Evolutionary conservation across 768 basidiomycete species (phyloP).

Genomic region (Tulasnella sp.): DNA sequence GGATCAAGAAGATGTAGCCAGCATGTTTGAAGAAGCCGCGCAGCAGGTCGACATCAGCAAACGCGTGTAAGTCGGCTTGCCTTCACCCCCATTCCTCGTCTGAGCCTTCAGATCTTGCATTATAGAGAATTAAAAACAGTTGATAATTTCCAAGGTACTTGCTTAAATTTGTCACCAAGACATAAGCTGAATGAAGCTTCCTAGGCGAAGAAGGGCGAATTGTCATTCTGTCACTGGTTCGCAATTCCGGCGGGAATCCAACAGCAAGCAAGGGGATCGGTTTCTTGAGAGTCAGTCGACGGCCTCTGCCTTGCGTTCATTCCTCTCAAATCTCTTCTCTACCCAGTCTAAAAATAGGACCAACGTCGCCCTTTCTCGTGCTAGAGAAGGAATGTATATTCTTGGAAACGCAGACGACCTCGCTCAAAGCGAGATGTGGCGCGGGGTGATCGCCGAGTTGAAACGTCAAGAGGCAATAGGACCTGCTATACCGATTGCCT

Average conservation of each 20-base stretch:
- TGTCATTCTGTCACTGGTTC: constrained; percentile 72
- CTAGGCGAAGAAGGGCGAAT: constrained; percentile 50
- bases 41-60: constrained; percentile 57
- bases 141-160: constrained; percentile 66
- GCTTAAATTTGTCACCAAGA: no score
- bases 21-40: constrained; percentile 33
- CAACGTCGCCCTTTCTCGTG: constrained; percentile 72
- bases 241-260: constrained; percentile 57
- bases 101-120: not conserved
- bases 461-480: constrained; percentile 56
- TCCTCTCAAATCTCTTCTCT: not conserved
- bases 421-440: constrained; percentile 58
- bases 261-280: constrained; percentile 53
- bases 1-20: constrained; percentile 35
- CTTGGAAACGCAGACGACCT: constrained; percentile 60
- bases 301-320: not conserved
- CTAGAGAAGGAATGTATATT: constrained; percentile 72
- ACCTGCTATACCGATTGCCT: constrained; percentile 58
- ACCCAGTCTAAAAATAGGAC: constrained; percentile 58
- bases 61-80: constrained; percentile 48
- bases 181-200: not conserved
- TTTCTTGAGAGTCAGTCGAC: constrained; percentile 60
- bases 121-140: constrained; percentile 62
- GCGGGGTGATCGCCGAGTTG: constrained; percentile 57
- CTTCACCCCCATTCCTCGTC: not conserved